Base-by-base conservation (phyloP, 371 early-diverging fungal species). In the Circinella minor region DNA sequence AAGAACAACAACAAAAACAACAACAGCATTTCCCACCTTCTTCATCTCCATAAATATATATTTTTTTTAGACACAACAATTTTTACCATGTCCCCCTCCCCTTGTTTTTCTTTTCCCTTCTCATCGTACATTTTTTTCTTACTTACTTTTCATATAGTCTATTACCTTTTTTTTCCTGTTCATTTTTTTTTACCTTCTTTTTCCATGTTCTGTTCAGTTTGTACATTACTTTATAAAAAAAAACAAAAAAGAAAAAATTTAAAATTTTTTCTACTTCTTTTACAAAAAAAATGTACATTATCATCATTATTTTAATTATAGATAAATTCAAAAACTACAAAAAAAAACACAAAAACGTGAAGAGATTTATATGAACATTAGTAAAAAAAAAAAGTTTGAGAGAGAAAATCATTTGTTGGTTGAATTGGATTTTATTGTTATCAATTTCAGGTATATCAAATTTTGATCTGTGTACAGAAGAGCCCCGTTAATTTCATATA, bases 51-150 rank as follows among this genome's bases (percentile, higher is more conserved):
- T 61, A 57, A 57, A 57, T 34, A 18, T 2, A 27, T 27, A n/a
- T 27, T 27, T 27, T 10, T 17, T 5, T 8, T n/a, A 57, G n/a
- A 18, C 57, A 7, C 51, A 11, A 15, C 47, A 47, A 9, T 57
- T 10, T 57, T 57, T 57, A 14, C 34, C 9, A 10, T 10, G 8
- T n/a, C 34, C 9, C 57, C 5, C 15, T 20, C 37, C 60, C 11
- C 60, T 10, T 37, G 6, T 43, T 43, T 43, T 43, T 43, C 27
- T 27, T n/a, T n/a, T 4, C 57, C 9, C 34, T 1, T 7, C 60
- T 1, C 60, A n/a, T 37, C 36, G 57, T 57, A 57, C 57, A 57
- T 57, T 57, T 57, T 55, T n/a, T 51, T 51, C 15, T 13, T n/a
- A 4, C 43, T 51, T 51, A 4, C n/a, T 15, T 51, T 15, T 51